phyloP scores from a whole-genome alignment of 2,329 filamentous ascomycete genomes.

The Arachnomyces sp. region DNA sequence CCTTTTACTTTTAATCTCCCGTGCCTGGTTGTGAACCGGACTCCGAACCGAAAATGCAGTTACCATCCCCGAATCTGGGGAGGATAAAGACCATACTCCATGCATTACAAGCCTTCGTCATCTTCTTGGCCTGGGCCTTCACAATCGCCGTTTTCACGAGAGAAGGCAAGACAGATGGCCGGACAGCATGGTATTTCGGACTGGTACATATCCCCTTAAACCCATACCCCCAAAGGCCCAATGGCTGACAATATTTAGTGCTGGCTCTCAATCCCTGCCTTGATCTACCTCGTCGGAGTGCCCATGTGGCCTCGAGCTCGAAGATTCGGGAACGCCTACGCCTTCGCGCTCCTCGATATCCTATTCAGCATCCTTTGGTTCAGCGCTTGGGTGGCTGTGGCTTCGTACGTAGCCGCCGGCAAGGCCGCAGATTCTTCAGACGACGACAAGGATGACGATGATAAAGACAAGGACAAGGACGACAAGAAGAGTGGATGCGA shows the following conservation, averaged over 20 bases:
- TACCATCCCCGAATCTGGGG: constrained; percentile 39
- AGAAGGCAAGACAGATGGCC: constrained; percentile 45
- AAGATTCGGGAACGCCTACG: constrained; percentile 54
- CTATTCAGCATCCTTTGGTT: constrained; percentile 53
- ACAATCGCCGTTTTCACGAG: constrained; percentile 53
- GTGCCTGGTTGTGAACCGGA: no score
- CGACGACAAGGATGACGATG: constrained; percentile 22
- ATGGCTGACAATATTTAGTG: constrained; percentile 38
- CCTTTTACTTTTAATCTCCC: not conserved
- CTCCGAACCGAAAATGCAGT: not conserved
- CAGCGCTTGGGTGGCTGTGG: constrained; percentile 49
- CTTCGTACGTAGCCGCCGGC: constrained; percentile 49
- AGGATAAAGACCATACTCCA: constrained; percentile 52
- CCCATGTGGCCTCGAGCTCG: constrained; percentile 54
- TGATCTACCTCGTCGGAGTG: constrained; percentile 54
- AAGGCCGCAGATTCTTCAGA: constrained; percentile 32
- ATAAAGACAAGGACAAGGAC: constrained; percentile 29
- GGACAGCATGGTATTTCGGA: constrained; percentile 50
- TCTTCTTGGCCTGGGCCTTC: constrained; percentile 52
- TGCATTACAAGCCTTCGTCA: constrained; percentile 46
- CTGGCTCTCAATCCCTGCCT: constrained; percentile 50
- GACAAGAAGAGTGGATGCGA: constrained; percentile 44
- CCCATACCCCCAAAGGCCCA: constrained; percentile 3
- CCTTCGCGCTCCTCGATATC: constrained; percentile 49
- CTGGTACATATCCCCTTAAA: constrained; percentile 38